These are phyloP conservation scores for Colletotrichum euphorbiae DNA, from an alignment of 2,329 filamentous ascomycete genomes.

Conservation along the genomic window DNA sequence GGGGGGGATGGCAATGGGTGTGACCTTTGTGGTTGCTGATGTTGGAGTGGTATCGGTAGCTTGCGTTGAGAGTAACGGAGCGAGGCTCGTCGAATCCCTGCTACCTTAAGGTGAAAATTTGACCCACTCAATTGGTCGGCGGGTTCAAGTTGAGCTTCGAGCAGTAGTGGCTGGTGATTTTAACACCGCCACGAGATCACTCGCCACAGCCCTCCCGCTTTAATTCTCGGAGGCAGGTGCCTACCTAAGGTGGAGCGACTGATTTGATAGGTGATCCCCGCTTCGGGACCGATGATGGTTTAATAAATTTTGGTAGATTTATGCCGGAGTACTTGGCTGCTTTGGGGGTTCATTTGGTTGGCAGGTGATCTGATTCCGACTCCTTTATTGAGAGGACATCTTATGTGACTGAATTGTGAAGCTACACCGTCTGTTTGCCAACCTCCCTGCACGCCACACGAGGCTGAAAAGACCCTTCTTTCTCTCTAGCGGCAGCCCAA, in stretches of 20 bases:
- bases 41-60: slow-evolving; percentile 1
- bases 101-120: not conserved
- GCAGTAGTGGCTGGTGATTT: not conserved
- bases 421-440: slow-evolving; percentile 10
- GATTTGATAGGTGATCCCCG: slow-evolving; percentile 5
- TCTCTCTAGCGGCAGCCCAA: slow-evolving; percentile 26
- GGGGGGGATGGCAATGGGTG: not conserved
- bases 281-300: not conserved
- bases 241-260: too few relatives aligned
- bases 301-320: not conserved
- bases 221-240: not conserved
- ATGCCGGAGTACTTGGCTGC: not conserved
- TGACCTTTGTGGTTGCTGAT: not conserved
- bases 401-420: slow-evolving; percentile 11
- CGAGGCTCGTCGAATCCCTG: slow-evolving; percentile 35
- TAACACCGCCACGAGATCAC: slow-evolving; percentile 30
- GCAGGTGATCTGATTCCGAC: not conserved
- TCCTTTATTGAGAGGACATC: slow-evolving; percentile 3
- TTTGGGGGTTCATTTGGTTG: slow-evolving; percentile 3
- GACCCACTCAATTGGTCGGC: slow-evolving; percentile 26
- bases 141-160: not conserved
- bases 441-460: slow-evolving; percentile 30
- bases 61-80: slow-evolving; percentile 16
- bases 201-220: not conserved
- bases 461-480: slow-evolving; percentile 36